Conservation (phyloP, 1,139 yeast species). For the Torulaspora globosa region DNA sequence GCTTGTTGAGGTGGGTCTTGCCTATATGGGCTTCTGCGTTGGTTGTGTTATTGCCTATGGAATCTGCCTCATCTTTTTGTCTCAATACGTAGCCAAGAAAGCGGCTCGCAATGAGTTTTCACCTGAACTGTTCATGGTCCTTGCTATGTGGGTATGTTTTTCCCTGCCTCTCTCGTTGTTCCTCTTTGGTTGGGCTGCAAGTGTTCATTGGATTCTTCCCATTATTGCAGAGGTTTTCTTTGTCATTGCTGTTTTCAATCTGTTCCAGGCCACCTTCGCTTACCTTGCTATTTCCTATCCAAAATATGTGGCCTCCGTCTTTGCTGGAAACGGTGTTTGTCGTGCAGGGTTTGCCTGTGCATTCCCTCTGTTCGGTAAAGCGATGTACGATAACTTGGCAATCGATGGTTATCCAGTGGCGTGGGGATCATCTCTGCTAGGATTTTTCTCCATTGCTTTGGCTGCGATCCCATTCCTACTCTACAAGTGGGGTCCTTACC, state of each 20-base stretch:
- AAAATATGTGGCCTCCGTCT: slow-evolving; percentile 52
- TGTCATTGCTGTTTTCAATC: slow-evolving; percentile 40
- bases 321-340: slow-evolving; percentile 52
- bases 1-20: slow-evolving; percentile 46
- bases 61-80: slow-evolving; percentile 14
- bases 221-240: slow-evolving; percentile 42
- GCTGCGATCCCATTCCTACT: slow-evolving; percentile 47
- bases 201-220: slow-evolving; percentile 44
- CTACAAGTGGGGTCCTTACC: slow-evolving; percentile 47
- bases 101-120: slow-evolving; percentile 30
- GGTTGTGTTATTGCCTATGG: slow-evolving; percentile 40
- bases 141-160: slow-evolving; percentile 44
- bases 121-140: slow-evolving; percentile 45
- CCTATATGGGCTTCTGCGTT: slow-evolving; percentile 44
- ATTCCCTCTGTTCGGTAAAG: slow-evolving; percentile 58
- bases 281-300: slow-evolving; percentile 38
- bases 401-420: slow-evolving; percentile 50
- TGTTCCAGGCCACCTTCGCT: slow-evolving; percentile 40
- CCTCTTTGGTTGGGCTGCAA: slow-evolving; percentile 50
- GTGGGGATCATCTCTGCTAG: slow-evolving; percentile 52
- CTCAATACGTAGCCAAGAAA: slow-evolving; percentile 24
- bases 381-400: slow-evolving; percentile 47
- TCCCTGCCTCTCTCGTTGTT: slow-evolving; percentile 46
- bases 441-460: slow-evolving; percentile 43
- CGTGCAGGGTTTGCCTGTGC: slow-evolving; percentile 55